Evolutionary conservation across 139 green algal species (phyloP), one percentile per base, ranked within the genome.

Genomic region (Tetradesmus obliquus): DNA sequence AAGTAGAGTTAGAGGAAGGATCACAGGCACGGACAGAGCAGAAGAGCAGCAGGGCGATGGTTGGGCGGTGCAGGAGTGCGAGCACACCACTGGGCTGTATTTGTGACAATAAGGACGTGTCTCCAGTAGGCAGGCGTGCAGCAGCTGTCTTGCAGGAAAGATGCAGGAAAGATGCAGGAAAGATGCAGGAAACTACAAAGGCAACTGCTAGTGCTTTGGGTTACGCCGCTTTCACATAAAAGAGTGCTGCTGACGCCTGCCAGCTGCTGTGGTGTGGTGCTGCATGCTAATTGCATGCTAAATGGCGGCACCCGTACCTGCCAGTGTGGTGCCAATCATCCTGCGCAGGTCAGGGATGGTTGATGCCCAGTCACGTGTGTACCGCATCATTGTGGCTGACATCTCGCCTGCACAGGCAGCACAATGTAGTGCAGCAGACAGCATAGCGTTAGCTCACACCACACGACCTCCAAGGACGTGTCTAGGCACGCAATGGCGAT

Each of bases 381-480:
- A 92, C 9, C 84, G 71, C 83, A 91, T 66, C 9, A 94, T 88
- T 1, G 93, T 94, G 5, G 93, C 93, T 15, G 57, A 85, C 93
- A 94, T 94, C 90, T 94, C 93, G 15, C 93, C 93, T 92, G 90
- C 82, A 20, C 66, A 24, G 66, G 66, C 66, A 76, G 66, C n/a
- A 76, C 66, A 76, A 19, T 71, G 0, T 19, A 24, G 3, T 24
- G 6, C 8, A 8, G 57, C 57, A 66, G 57, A 1, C 57, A 66
- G 57, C 15, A 76, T 24, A 24, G 10, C 7, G 66, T 76, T 7
- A 76, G 66, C 66, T 7, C 6, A 66, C 57, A 13, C 57, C 8
- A 9, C 8, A 1, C 1, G 8, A 66, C 57, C 6, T 7, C 57
- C 57, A 2, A 0, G 6, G 62, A 10, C 3, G 0, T 72, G 3